phyloP scores from a whole-genome alignment of 202 grass and related monocot genomes.

The Hordeum pubiflorum region DNA sequence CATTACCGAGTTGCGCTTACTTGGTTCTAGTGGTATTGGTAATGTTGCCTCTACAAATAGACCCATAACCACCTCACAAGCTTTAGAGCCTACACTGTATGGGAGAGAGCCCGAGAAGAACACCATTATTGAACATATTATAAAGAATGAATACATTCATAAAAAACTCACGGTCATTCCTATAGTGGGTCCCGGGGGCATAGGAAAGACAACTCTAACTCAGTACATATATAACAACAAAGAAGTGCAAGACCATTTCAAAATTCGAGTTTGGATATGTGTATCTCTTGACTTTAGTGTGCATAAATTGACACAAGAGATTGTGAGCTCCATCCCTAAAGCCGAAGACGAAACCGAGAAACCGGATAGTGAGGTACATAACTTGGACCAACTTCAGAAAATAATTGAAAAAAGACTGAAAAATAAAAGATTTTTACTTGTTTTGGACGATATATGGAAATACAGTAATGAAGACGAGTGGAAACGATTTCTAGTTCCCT shows the following conservation, averaged over 20 bases:
- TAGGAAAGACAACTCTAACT: constrained; percentile 44
- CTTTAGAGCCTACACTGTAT: neutral
- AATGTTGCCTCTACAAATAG: neutral
- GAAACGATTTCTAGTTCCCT: constrained; percentile 14
- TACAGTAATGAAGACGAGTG: constrained; percentile 10
- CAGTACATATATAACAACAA: constrained; percentile 19
- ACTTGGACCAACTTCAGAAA: constrained; percentile 11
- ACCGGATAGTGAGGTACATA: neutral
- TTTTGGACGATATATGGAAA: constrained; percentile 51
- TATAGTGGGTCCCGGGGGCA: constrained; percentile 28
- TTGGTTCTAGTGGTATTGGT: neutral
- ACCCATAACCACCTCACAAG: neutral
- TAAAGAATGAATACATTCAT: neutral
- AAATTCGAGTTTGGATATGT: constrained; percentile 21
- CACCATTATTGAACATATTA: neutral
- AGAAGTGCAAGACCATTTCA: constrained; percentile 9
- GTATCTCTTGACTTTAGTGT: constrained; percentile 32
- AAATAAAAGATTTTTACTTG: constrained; percentile 33
- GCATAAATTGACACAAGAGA: constrained; percentile 8
- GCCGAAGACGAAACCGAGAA: neutral
- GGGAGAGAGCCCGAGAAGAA: neutral
- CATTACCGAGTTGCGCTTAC: neutral
- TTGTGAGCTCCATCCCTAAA: neutral
- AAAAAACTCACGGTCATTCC: neutral
- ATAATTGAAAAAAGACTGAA: neutral